These are phyloP conservation scores for Aspergillus intermedius DNA, from an alignment of 2,329 filamentous ascomycete species.

Conservation along the genomic window DNA sequence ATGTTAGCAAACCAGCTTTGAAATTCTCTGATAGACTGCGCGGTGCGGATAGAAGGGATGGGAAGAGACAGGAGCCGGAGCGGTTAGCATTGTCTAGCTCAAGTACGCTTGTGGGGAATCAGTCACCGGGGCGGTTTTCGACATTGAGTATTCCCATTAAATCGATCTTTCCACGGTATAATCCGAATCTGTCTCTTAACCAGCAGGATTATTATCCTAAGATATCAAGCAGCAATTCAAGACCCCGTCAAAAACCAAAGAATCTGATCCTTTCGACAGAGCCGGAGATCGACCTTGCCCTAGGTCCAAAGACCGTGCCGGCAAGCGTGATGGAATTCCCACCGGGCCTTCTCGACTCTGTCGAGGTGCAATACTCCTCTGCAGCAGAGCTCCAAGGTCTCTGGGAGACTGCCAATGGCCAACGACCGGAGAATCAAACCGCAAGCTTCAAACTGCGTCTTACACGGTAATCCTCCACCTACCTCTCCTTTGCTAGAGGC, in stretches of 20 bases:
- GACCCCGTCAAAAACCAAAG: slow-evolving; percentile 18
- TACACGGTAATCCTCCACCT: slow-evolving; percentile 29
- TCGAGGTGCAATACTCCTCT: slow-evolving; percentile 32
- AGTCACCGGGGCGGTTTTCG: slow-evolving; percentile 8
- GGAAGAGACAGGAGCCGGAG: no score
- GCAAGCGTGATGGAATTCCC: slow-evolving; percentile 39
- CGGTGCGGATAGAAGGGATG: slow-evolving; percentile 4
- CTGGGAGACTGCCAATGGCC: slow-evolving; percentile 44
- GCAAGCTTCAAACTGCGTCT: slow-evolving; percentile 36
- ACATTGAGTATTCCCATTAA: slow-evolving; percentile 34
- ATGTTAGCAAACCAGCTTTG: slow-evolving; percentile 13
- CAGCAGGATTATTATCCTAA: slow-evolving; percentile 34
- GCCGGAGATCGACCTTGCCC: slow-evolving; percentile 29
- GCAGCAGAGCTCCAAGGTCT: slow-evolving; percentile 33
- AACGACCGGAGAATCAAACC: slow-evolving; percentile 25
- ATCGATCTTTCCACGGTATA: slow-evolving; percentile 42
- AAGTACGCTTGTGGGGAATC: slow-evolving; percentile 5
- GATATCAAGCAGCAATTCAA: slow-evolving; percentile 10
- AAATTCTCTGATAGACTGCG: slow-evolving; percentile 8
- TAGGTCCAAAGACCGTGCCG: slow-evolving; percentile 37
- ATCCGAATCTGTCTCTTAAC: slow-evolving; percentile 30
- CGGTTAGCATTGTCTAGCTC: slow-evolving; percentile 4
- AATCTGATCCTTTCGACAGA: slow-evolving; percentile 25
- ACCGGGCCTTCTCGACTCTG: slow-evolving; percentile 27
- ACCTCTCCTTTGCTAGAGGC: neutral